Evolutionary conservation across 495 filamentous ascomycete genomes (phyloP), one percentile per base, ranked within the genome.

Genomic region (Aspergillus leporis): DNA sequence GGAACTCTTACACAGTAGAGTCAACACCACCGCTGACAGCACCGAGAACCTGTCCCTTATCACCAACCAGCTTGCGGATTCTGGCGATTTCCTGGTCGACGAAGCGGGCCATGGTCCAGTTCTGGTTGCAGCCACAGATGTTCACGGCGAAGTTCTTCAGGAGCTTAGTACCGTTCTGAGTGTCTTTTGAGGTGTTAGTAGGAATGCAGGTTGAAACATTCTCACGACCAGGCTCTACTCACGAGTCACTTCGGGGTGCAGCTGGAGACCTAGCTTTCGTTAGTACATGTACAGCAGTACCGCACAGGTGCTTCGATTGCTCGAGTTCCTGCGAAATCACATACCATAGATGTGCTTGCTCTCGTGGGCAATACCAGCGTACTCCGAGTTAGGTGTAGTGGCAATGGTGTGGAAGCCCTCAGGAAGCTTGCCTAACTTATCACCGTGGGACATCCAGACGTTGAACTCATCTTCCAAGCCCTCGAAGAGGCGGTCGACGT

Each of bases 21-120:
- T 98, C 94, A 4, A 98, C 94, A 66, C 94, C 94, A 63, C 94
- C 94, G 59, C 86, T 91, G 28, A 93, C 89, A 48, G 90, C 89
- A 30, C 90, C 90, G 59, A 96, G 83, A 14, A 96, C 93, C 68
- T 93, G 92, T 0, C 83, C 92, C 50, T 81, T 86, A 16, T 85
- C 78, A 7, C 93, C 92, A 36, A 97, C 93, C 14, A 93, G 74
- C 4, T 83, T 74, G 36, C 88, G 78, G 61, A 97, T 96, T 28
- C 90, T 79, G 18, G 74, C 71, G 65, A 96, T 89, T 69, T 94
- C 90, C 62, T 89, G 81, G 54, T 90, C 84, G 3, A 91, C 79
- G 69, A 97, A 97, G 59, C 83, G 80, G 25, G 78, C 76, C 92
- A 96, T 96, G 3, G 81, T 86, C 92, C 93, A 96, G 66, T 90